phyloP scores from a whole-genome alignment of 306 rosid genomes.

The Luffa aegyptiaca region DNA sequence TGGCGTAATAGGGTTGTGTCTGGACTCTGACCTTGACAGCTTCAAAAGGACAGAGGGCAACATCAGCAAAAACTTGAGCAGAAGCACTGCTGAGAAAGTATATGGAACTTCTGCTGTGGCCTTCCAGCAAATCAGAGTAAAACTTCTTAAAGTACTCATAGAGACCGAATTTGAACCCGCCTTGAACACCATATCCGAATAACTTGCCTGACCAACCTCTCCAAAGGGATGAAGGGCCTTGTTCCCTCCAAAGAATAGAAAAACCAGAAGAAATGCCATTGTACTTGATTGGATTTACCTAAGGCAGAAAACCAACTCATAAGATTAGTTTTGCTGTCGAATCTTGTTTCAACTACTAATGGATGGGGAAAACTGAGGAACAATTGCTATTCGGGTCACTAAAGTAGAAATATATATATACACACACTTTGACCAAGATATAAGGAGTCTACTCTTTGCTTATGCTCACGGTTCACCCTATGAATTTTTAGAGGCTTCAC shows the following conservation, averaged over 20 bases:
- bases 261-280: slow-evolving; percentile 45
- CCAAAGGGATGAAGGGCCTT: slow-evolving; percentile 62
- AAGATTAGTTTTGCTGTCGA: neutral
- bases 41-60: slow-evolving; percentile 64
- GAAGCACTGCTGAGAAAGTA: slow-evolving; percentile 62
- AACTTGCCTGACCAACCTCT: slow-evolving; percentile 78
- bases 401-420: neutral
- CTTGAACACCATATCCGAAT: slow-evolving; percentile 63
- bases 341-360: neutral
- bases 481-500: neutral
- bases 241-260: slow-evolving; percentile 51
- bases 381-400: neutral
- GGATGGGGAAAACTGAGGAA: neutral
- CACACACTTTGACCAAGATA: neutral
- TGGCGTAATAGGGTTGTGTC: slow-evolving; percentile 46
- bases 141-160: slow-evolving; percentile 64
- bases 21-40: slow-evolving; percentile 54
- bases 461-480: neutral
- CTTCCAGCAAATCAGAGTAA: slow-evolving; percentile 34
- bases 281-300: slow-evolving; percentile 57
- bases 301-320: neutral
- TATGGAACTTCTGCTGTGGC: slow-evolving; percentile 28
- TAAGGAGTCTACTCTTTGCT: neutral
- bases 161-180: slow-evolving; percentile 62
- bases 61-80: slow-evolving; percentile 60